Evolutionary conservation across 257 asterid genomes (phyloP).

Genomic region (Gentiana macrophylla): DNA sequence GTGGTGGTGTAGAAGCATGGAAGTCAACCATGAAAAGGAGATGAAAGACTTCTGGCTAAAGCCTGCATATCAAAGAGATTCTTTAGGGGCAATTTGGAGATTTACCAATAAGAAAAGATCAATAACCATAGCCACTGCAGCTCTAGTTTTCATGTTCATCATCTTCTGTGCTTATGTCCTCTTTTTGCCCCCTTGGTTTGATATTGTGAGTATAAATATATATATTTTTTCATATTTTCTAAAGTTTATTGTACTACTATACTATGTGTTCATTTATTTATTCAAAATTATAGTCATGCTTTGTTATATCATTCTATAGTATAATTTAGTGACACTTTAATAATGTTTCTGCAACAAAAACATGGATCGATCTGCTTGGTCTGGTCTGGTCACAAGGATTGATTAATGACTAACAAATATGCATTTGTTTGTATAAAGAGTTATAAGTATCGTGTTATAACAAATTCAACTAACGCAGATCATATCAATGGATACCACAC

Average conservation of each 20-base stretch:
- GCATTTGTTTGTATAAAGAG: too few species aligned
- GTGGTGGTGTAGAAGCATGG: not conserved
- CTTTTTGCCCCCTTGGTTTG: constrained; percentile 6
- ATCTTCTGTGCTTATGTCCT: constrained; percentile 1
- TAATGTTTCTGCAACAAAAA: too few species aligned
- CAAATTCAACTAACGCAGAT: too few species aligned
- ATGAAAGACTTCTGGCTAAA: constrained; percentile 3
- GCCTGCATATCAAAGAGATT: constrained; percentile 1
- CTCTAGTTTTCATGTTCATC: constrained; percentile 4
- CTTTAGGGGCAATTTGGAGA: not conserved
- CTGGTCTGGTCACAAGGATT: too few species aligned
- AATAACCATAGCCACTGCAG: not conserved
- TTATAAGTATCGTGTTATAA: too few species aligned
- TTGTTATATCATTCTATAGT: too few species aligned
- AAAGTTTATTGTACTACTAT: not conserved
- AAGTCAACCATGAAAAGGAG: not conserved
- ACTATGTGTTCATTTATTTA: too few species aligned
- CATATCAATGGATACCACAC: too few species aligned
- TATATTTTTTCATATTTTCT: not conserved
- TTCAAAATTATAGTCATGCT: too few species aligned
- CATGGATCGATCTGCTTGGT: too few species aligned
- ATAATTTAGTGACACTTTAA: too few species aligned
- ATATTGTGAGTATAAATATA: constrained; percentile 11
- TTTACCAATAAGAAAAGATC: not conserved
- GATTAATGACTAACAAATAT: too few species aligned